Base-by-base conservation (phyloP, 129 eudicot genomes). In the Chrysanthemum lavandulifolium region DNA sequence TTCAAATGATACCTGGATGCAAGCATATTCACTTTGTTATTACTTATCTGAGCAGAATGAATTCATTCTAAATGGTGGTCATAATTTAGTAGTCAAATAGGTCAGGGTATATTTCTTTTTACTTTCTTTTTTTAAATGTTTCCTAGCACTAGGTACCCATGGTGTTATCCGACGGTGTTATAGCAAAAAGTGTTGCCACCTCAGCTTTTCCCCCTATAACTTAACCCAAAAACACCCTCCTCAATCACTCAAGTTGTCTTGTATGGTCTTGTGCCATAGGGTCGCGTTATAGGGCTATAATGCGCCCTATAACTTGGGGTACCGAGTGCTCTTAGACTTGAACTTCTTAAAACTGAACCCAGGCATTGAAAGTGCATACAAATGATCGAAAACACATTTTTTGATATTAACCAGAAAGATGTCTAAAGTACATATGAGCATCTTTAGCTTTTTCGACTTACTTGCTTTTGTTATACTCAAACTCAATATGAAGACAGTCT, bases 381-480 rank as follows among this genome's bases (percentile, higher is more conserved):
- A 19, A 19, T 58, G 63, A 58, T 27, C 25, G 0, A n/a, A 57
- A 1, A 25, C 5, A 18, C 29, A 18, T 16, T 6, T 57, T 1
- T 3, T 10, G 15, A 9, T 3, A 21, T 21, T 3, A 21, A 58
- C 33, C 33, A 1, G 14, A 21, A 21, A 56, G 47, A 56, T 16
- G 13, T 8, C 15, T 56, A 18, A 2, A 54, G 61, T 19, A 18
- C 61, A 56, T 15, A 56, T 60, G 36, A 13, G 25, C 27, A 21
- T 19, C 31, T 62, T 62, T 13, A 54, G 78, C 84, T 74, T 80
- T 86, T 47, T 49, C 14, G 36, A 61, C 90, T 83, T 80, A 85
- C 95, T 92, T 89, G 95, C 96, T 89, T 78, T 92, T 90, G 78
- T 85, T 83, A 82, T 92, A 92, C 90, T 85, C 92, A 36, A 89